Conservation (phyloP, 208 protist genomes). For the Crithidia brevicula region DNA sequence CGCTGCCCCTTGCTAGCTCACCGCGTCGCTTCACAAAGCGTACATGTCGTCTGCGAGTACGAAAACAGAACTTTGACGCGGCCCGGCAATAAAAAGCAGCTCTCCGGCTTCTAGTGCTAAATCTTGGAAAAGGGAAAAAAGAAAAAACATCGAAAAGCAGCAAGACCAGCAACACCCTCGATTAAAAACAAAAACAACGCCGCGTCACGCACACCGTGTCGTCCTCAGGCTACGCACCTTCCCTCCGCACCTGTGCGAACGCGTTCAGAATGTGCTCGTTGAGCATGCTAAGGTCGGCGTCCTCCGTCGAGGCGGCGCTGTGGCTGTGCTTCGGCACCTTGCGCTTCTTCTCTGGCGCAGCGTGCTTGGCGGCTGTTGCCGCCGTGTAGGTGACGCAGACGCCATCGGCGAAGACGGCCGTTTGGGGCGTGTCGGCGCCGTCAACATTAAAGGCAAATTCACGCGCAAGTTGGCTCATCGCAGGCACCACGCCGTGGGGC, state of each 20-base stretch:
- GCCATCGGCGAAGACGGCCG: conserved; percentile 74
- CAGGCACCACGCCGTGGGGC: conserved; percentile 28
- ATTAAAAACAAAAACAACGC: not conserved
- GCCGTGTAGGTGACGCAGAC: conserved; percentile 79
- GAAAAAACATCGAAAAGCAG: no score
- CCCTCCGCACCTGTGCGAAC: conserved; percentile 59
- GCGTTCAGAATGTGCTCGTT: conserved; percentile 85
- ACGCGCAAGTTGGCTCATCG: conserved; percentile 37
- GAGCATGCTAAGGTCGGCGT: conserved; percentile 76
- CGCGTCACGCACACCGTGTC: no score
- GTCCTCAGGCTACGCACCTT: conserved; percentile 12
- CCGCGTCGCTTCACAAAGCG: no score
- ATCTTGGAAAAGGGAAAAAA: no score
- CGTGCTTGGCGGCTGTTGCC: conserved; percentile 58
- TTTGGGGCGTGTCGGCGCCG: conserved; percentile 40
- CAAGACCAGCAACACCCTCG: not conserved
- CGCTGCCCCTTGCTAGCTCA: no score
- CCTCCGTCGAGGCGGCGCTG: conserved; percentile 30
- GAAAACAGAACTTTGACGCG: no score
- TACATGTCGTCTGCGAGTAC: no score
- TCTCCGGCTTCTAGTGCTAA: no score
- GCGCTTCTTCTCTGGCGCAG: conserved; percentile 37
- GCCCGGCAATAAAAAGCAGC: no score
- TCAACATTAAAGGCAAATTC: conserved; percentile 55
- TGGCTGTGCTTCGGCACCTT: conserved; percentile 18